Base-by-base conservation (phyloP, 352 stramenopile genomes). In the Aphanomyces invadans region DNA sequence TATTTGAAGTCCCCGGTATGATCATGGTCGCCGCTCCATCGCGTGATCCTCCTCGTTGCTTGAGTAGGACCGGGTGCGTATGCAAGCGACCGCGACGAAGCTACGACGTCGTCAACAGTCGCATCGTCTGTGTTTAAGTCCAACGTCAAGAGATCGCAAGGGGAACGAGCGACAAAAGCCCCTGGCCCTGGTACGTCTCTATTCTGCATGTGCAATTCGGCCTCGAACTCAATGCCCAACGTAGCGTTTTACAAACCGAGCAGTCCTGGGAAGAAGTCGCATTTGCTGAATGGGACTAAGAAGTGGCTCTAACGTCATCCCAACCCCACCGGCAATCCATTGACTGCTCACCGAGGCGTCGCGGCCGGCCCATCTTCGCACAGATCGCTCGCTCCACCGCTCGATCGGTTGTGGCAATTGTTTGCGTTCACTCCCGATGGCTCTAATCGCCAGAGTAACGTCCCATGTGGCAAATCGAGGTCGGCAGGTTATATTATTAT, bases 251-350 rank as follows among this genome's bases (percentile, higher is more conserved):
- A 89, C 62, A 69, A 88, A 31, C 81, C 81, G 21, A 62, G 62
- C 4, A 86, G 71, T 51, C 74, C 73, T 0, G 78, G 86, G n/a
- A 82, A 77, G 28, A 75, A 71, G 36, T 89, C 79, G 25, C 79
- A 91, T 54, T 52, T 88, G 57, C 75, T 89, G 21, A 91, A 91
- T 66, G 76, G 78, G 38, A 88, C 87, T 71, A 88, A 88, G 33
- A 91, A 91, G 70, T 91, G 83, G 83, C 64, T 91, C 31, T 91
- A 77, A 67, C 42, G 48, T 55, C 7, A 55, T 55, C 15, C 17
- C 19, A 10, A 23, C 21, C 1, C 9, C 53, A 48, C 17, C 17
- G 21, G 3, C 2, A 5, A 48, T 2, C 21, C 21, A 48, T 48
- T 48, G 15, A n/a, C 3, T 48, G 39, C n/a, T n/a, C n/a, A n/a